Conservation (phyloP, 495 filamentous ascomycete species). For the Aspergillus campestris region DNA sequence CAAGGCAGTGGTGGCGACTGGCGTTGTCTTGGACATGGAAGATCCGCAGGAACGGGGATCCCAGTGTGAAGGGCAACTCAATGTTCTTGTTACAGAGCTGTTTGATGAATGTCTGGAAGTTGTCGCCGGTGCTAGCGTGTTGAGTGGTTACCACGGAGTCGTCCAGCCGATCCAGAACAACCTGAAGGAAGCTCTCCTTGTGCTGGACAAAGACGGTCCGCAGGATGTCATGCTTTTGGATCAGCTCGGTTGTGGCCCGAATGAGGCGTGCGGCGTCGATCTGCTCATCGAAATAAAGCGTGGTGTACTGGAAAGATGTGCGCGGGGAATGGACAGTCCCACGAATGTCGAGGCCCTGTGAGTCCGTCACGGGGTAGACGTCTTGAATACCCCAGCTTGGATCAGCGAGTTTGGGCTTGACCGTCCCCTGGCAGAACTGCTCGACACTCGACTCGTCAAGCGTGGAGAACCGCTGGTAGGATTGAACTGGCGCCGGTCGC, state of each 20-base stretch:
- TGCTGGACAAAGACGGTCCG: conserved; percentile 56
- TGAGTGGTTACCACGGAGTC: conserved; percentile 25
- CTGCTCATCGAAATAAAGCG: conserved; percentile 26
- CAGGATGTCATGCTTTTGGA: conserved; percentile 51
- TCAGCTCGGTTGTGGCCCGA: conserved; percentile 29
- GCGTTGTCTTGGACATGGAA: conserved; percentile 34
- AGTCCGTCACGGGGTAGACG: conserved; percentile 25
- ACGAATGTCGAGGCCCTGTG: conserved; percentile 40
- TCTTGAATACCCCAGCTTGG: conserved; percentile 25
- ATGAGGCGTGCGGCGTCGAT: conserved; percentile 24
- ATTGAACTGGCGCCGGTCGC: conserved; percentile 3
- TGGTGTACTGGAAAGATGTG: conserved; percentile 37
- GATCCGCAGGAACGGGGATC: conserved; percentile 48
- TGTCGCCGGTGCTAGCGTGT: conserved; percentile 12
- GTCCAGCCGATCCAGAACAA: conserved; percentile 41
- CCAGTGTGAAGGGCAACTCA: conserved; percentile 39
- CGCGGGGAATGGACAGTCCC: conserved; percentile 42
- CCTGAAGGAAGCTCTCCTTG: conserved; percentile 38
- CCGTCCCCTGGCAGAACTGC: conserved; percentile 14
- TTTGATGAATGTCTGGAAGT: conserved; percentile 33
- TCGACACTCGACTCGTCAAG: conserved; percentile 24
- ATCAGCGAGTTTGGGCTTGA: conserved; percentile 24
- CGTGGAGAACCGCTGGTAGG: conserved; percentile 29
- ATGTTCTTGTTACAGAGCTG: conserved; percentile 31
- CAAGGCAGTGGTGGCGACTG: conserved; percentile 35